Evolutionary conservation across 1,284 basidiomycete species (phyloP), one percentile per base, ranked within the genome.

Genomic region (Irpex sp.): DNA sequence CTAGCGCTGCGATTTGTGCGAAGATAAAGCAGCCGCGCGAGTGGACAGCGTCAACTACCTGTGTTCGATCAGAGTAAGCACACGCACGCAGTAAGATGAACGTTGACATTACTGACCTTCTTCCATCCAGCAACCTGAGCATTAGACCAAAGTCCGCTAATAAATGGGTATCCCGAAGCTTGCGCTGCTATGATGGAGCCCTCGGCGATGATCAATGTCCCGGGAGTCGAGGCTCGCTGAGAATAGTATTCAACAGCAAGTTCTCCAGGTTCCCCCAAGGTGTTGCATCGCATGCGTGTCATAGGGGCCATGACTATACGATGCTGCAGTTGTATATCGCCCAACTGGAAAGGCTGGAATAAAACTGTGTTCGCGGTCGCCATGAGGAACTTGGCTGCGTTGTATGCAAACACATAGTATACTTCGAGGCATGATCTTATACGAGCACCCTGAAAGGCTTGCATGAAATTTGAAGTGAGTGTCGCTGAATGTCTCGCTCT

Each of bases 171-270:
- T 4, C 81, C 80, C 9, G 76, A 77, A 0, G 78, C 79, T 57
- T 76, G 69, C 8, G 71, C 60, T 11, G 74, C 69, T 57, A 85
- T 79, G 65, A 78, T 71, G 0, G 79, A 81, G 0, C 71, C 82
- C 68, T 85, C 84, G 1, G 79, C 73, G 60, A 85, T 81, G 35
- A 85, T 69, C 2, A 85, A 70, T 0, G 81, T 80, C 0, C 83
- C 83, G 0, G 79, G 77, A 0, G 67, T 66, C 36, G 70, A 72
- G 1, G 76, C 79, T 8, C 83, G 76, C 66, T 85, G 83, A 0
- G 68, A 61, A 70, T 85, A 85, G 69, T 85, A 83, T 51, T 78
- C 75, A 31, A 73, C 72, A 15, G 71, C 73, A 6, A 78, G 66
- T n/a, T 74, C 71, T 11, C 64, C 61, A 9, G 59, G 46, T 9